phyloP scores from a whole-genome alignment of 176 grass and related monocot genomes.

The Juncus effusus region DNA sequence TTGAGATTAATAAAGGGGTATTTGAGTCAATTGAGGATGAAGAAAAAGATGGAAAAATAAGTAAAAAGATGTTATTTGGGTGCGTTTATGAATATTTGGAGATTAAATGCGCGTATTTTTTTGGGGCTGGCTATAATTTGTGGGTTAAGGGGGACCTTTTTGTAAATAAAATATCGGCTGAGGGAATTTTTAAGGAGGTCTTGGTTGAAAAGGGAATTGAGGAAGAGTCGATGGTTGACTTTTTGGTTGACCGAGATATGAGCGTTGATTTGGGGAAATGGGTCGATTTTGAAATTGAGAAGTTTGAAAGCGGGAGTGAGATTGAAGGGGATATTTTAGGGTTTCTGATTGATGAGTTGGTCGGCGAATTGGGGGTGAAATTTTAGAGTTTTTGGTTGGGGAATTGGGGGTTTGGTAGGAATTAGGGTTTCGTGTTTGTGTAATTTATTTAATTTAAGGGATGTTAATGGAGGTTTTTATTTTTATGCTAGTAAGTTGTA shows the following conservation, averaged over 20 bases:
- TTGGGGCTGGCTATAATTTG: slow-evolving; percentile 52
- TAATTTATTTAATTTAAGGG: no score
- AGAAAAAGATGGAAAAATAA: slow-evolving; percentile 40
- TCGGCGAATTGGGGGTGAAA: slow-evolving; percentile 41
- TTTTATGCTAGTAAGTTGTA: no score
- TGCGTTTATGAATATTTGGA: slow-evolving; percentile 57
- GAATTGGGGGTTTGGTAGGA: background rate
- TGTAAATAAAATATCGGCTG: slow-evolving; percentile 40
- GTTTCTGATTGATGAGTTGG: slow-evolving; percentile 58
- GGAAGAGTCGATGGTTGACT: slow-evolving; percentile 84
- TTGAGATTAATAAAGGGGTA: background rate
- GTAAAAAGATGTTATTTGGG: slow-evolving; percentile 64
- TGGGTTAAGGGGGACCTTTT: slow-evolving; percentile 64
- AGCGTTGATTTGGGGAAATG: slow-evolving; percentile 64
- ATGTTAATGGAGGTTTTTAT: no score
- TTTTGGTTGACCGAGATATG: slow-evolving; percentile 89
- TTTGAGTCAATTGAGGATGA: slow-evolving; percentile 21
- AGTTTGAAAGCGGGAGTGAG: slow-evolving; percentile 50
- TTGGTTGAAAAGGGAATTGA: slow-evolving; percentile 48
- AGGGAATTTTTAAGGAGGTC: slow-evolving; percentile 74
- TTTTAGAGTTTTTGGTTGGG: background rate
- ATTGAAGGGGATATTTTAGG: slow-evolving; percentile 47
- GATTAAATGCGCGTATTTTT: slow-evolving; percentile 59
- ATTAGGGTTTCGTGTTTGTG: background rate
- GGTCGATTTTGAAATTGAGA: slow-evolving; percentile 74